Evolutionary conservation across 2,329 filamentous ascomycete genomes (phyloP).

Genomic region (Erysiphe neolycopersici): DNA sequence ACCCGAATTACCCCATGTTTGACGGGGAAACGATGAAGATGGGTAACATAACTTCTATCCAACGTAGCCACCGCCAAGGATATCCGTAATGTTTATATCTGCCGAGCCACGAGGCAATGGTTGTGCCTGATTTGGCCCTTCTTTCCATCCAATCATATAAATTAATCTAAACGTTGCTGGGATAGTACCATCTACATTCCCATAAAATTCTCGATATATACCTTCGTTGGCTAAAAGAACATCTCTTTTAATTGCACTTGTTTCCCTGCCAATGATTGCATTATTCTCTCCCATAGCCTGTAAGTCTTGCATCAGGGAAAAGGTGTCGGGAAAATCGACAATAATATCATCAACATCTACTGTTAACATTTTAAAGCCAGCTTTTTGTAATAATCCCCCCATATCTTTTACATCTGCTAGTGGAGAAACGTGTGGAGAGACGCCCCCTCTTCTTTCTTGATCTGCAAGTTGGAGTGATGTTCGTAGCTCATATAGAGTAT

Average conservation of each 20-base stretch:
- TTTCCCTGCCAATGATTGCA: constrained; percentile 62
- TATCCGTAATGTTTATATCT: constrained; percentile 67
- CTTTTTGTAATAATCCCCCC: constrained; percentile 59
- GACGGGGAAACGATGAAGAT: too few species aligned
- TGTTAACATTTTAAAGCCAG: constrained; percentile 86
- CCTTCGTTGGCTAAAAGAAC: constrained; percentile 67
- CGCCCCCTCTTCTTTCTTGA: constrained; percentile 68
- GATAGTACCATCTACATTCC: constrained; percentile 46
- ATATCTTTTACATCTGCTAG: constrained; percentile 80
- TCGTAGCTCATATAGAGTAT: constrained; percentile 78
- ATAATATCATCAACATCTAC: constrained; percentile 95
- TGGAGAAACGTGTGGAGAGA: constrained; percentile 73
- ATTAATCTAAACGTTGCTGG: constrained; percentile 89
- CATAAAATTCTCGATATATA: constrained; percentile 73
- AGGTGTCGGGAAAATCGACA: constrained; percentile 74
- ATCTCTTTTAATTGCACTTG: constrained; percentile 51
- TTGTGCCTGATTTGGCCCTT: constrained; percentile 49
- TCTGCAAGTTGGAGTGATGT: constrained; percentile 85
- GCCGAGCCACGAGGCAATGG: constrained; percentile 66
- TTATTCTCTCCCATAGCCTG: constrained; percentile 94
- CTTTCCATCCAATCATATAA: constrained; percentile 98
- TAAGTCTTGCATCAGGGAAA: constrained; percentile 76
- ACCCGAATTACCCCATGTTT: too few species aligned
- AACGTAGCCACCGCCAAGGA: constrained; percentile 20
- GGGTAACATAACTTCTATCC: too few species aligned